Conservation (phyloP, 2,329 filamentous ascomycete genomes). For the Dactylellina drechsleri region DNA sequence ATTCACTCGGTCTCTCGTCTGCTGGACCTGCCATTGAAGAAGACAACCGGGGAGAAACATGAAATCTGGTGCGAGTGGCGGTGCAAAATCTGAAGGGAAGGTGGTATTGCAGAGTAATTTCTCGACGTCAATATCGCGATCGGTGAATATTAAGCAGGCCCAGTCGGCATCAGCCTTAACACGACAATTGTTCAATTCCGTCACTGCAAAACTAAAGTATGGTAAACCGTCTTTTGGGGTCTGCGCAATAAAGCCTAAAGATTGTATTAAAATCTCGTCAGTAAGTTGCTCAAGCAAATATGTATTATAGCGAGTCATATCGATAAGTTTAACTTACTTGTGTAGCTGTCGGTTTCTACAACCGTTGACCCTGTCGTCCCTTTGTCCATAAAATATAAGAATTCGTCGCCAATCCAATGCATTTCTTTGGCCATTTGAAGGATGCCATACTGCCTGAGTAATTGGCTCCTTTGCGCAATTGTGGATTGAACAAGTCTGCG, state of each 20-base stretch:
- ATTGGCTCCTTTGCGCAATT: constrained; percentile 8
- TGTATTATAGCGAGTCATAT: no score
- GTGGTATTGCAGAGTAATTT: constrained; percentile 25
- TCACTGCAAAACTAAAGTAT: constrained; percentile 35
- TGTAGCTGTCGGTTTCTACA: constrained; percentile 28
- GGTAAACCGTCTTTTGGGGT: constrained; percentile 40
- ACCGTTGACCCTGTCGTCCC: constrained; percentile 37
- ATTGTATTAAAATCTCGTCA: no score
- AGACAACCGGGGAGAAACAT: constrained; percentile 41
- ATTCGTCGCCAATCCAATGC: constrained; percentile 43
- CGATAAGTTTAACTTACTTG: no score
- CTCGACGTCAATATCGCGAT: constrained; percentile 30
- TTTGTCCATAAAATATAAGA: constrained; percentile 43
- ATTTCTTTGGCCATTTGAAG: constrained; percentile 23
- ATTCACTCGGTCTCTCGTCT: constrained; percentile 38
- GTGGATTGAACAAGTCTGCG: constrained; percentile 33
- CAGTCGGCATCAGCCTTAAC: constrained; percentile 35
- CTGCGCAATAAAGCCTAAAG: constrained; percentile 37
- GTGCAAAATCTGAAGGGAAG: constrained; percentile 35
- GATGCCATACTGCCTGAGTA: constrained; percentile 19
- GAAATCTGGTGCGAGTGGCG: constrained; percentile 34
- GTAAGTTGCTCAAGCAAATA: no score
- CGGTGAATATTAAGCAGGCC: constrained; percentile 39
- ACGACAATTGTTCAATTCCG: constrained; percentile 29
- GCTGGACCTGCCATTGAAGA: constrained; percentile 46